Base-by-base conservation (phyloP, 345 rosid genomes). In the Salix arbutifolia region DNA sequence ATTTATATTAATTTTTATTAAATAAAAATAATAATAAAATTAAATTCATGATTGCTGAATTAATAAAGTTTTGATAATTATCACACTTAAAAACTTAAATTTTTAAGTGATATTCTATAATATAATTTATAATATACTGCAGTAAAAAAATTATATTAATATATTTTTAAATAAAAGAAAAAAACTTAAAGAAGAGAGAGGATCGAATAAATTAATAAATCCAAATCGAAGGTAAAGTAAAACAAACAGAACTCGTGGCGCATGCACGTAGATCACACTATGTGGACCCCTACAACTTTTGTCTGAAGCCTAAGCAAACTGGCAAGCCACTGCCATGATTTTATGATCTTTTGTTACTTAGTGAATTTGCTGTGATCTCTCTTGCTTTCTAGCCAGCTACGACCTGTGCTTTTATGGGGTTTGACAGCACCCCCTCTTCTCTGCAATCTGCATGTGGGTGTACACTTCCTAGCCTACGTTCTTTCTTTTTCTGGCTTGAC, bases 261-360 rank as follows among this genome's bases (percentile, higher is more conserved):
- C 50, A 71, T 37, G 78, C 23, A 74, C 46, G 79, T 60, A 23
- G 65, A 40, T 69, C 74, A 75, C 83, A 74, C 64, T 58, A 17
- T 42, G 26, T 66, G 85, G 84, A 37, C 79, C 88, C 88, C 80
- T 65, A 23, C 62, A 70, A 10, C 46, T 30, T 31, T 23, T 71
- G 69, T 68, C n/a, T 56, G n/a, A 64, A 37, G 50, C 35, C 18
- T 2, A 40, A 40, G 44, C 44, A 10, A 3, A 12, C 44, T 40
- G 44, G 7, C 8, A 25, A 25, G 21, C 17, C 17, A 6, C 60
- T 70, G 31, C 18, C 69, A 35, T 73, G 30, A 65, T 77, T 67
- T 28, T 46, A 19, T 25, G 25, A 30, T 48, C 1, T 44, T 16
- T 44, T 18, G 9, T 52, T 23, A 19, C 25, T 4, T 2, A 2